phyloP scores from a whole-genome alignment of 345 rosid species.

The thale cress (Arabidopsis thaliana) region DNA sequence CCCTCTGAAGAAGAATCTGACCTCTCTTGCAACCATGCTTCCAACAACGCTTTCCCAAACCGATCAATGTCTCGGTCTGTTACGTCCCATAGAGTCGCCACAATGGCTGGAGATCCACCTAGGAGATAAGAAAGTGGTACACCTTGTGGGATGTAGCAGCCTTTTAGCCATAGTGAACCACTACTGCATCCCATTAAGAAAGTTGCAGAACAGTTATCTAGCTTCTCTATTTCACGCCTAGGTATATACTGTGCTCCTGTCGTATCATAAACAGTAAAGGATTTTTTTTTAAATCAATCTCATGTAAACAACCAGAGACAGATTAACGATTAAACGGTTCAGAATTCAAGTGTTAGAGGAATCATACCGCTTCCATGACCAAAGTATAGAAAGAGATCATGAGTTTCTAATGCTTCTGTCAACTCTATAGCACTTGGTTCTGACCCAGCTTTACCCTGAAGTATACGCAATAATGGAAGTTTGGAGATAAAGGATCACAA shows the following conservation, averaged over 20 bases:
- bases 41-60: conserved; percentile 78
- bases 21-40: conserved; percentile 81
- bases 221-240: conserved; percentile 66
- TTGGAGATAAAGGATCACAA: conserved; percentile 3
- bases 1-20: conserved; percentile 41
- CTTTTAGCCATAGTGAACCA: conserved; percentile 71
- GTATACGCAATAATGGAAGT: conserved; percentile 9
- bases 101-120: conserved; percentile 82
- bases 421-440: conserved; percentile 73
- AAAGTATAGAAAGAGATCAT: conserved; percentile 87
- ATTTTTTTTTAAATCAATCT: conserved; percentile 15
- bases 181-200: conserved; percentile 96
- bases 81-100: conserved; percentile 94
- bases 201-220: conserved; percentile 80
- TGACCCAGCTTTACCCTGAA: conserved; percentile 87
- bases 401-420: conserved; percentile 69
- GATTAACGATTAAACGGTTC: not conserved
- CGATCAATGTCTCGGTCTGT: conserved; percentile 94
- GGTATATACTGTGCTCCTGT: conserved; percentile 82
- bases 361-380: conserved; percentile 96
- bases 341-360: conserved; percentile 6
- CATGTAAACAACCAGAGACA: conserved; percentile 27
- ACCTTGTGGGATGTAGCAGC: conserved; percentile 82
- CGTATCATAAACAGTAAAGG: conserved; percentile 21
- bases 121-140: conserved; percentile 68